Base-by-base conservation (phyloP, 2,329 filamentous ascomycete species). In the Curvularia spicifera region DNA sequence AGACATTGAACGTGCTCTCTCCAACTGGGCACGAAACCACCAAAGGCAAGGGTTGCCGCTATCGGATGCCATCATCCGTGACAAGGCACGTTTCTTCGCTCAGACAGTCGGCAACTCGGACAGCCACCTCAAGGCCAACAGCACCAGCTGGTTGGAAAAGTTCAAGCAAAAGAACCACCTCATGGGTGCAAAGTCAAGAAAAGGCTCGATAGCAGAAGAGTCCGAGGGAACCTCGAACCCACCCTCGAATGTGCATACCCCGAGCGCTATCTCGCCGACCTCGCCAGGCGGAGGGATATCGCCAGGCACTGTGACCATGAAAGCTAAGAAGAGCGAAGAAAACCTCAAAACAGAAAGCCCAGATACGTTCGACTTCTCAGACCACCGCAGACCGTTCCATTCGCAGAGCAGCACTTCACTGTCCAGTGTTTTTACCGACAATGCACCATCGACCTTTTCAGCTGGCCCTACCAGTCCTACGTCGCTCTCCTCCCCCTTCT, bases 151-250 rank as follows among this genome's bases (percentile, higher is more conserved):
- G 93, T 83, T 98, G 33, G 92, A 97, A 71, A 96, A 95, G 74
- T 98, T 98, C 82, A 97, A 97, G 81, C 87, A 92, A 73, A 97
- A 94, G 79, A 89, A 96, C 74, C 87, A 84, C 63, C 72, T 89
- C 10, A 76, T 81, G 65, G 81, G 83, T 37, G 78, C 83, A 10
- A 83, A 83, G 67, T 81, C 81, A 44, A 78, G 84, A 45, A 87
- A 86, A 71, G 77, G 79, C 29, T 86, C 84, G 6, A 74, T 82
- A 51, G 79, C 78, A 45, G 93, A 91, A 72, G 90, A 93, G 53
- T 85, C 87, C 0, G 89, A 91, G 68, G 86, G 83, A 57, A 76
- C 78, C n/a, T 84, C 84, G 24, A 84, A 85, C 54, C 79, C 77
- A 13, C 73, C 86, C 28, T 87, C 85, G 18, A 82, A 81, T 55